A percentile compares a stretch with the other conserved stretches of the same genome.
phyloP scores from a whole-genome alignment of 192 early-diverging fungal species.

The Haplosporangium gracile region DNA sequence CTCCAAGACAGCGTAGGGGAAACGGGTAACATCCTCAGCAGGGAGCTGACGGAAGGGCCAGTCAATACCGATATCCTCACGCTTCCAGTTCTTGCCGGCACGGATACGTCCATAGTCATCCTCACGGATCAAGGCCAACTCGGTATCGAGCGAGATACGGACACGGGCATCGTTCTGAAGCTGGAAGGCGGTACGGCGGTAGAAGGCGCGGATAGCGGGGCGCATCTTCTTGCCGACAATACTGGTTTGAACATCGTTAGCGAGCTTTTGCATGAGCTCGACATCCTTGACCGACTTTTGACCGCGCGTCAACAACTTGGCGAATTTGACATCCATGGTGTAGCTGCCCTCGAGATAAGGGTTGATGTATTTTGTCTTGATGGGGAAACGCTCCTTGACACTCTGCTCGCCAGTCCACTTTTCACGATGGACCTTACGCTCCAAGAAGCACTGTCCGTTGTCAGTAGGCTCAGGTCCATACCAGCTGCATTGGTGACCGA shows the following conservation, averaged over 20 bases:
- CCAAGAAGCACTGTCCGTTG: constrained; percentile 83
- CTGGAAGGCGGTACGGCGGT: constrained; percentile 99
- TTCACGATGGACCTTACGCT: constrained; percentile 64
- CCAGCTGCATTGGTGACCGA: constrained; percentile 65
- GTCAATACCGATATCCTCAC: constrained; percentile 83
- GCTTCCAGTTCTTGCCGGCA: constrained; percentile 89
- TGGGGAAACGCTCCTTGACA: constrained; percentile 91
- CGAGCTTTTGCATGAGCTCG: constrained; percentile 78
- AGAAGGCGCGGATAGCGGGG: constrained; percentile 88
- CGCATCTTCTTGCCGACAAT: constrained; percentile 76
- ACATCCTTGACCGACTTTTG: constrained; percentile 86
- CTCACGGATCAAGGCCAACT: constrained; percentile 96
- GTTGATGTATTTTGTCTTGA: constrained; percentile 96
- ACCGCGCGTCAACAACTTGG: constrained; percentile 83
- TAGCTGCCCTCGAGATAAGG: constrained; percentile 83
- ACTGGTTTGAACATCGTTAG: constrained; percentile 78
- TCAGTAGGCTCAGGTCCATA: constrained; percentile 83
- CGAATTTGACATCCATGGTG: constrained; percentile 79
- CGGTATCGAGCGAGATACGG: constrained; percentile 96
- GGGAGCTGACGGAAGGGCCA: constrained; percentile 84
- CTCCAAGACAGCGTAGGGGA: constrained; percentile 98
- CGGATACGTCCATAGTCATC: constrained; percentile 80
- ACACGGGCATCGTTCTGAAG: constrained; percentile 93
- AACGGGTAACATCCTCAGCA: constrained; percentile 77
- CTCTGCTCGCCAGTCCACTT: constrained; percentile 78